Percentiles rank a stretch among this genome's conserved stretches.
Evolutionary conservation across 495 filamentous ascomycete genomes (phyloP).

Genomic region (Halenospora varia): DNA sequence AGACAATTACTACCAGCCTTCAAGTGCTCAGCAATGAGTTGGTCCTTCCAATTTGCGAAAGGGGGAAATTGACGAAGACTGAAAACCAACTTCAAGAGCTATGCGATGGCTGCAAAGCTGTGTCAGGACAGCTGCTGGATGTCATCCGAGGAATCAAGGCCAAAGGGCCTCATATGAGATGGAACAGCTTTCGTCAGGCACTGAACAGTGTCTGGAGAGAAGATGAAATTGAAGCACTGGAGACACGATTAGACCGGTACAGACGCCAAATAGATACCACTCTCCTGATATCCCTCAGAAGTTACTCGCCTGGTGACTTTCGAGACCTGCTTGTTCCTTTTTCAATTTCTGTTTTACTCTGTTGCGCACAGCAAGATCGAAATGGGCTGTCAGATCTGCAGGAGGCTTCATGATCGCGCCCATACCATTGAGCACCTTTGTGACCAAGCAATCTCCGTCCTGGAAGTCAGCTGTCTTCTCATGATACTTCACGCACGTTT

Average conservation of each 20-base stretch:
- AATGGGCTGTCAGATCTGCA: too few relatives aligned
- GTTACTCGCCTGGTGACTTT: too few relatives aligned
- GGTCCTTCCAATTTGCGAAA: not conserved
- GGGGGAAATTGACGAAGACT: not conserved
- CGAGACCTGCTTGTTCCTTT: too few relatives aligned
- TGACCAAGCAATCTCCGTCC: too few relatives aligned
- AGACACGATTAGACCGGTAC: not conserved
- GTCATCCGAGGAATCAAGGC: not conserved
- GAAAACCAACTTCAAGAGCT: not conserved
- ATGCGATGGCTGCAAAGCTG: not conserved
- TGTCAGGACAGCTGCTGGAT: not conserved
- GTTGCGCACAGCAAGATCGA: too few relatives aligned
- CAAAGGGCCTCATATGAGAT: not conserved
- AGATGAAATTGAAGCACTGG: not conserved
- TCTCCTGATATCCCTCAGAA: not conserved
- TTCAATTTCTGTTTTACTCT: too few relatives aligned
- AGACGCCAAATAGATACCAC: not conserved
- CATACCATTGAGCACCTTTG: too few relatives aligned
- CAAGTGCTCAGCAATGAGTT: not conserved
- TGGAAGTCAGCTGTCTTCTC: too few relatives aligned
- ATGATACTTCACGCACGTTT: too few relatives aligned
- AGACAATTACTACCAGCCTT: not conserved
- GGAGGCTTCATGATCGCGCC: too few relatives aligned
- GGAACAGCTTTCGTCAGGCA: conserved; percentile 8
- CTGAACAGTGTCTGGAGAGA: conserved; percentile 6